These are phyloP conservation scores for Daedaleopsis sinensis DNA, from an alignment of 768 basidiomycete genomes.

Conservation along the genomic window DNA sequence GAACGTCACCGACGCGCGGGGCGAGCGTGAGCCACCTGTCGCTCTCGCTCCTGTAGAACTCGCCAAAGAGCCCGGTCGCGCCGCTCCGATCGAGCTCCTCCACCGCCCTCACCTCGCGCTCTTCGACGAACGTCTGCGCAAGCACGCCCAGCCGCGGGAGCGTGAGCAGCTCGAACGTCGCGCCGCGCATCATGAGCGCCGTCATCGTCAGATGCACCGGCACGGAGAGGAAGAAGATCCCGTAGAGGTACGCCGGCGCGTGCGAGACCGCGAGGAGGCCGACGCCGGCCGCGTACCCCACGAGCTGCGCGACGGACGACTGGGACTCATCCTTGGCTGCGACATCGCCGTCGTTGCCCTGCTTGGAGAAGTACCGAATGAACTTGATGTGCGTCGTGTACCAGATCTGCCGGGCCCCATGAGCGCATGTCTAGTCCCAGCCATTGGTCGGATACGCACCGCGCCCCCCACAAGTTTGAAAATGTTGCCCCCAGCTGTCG, in stretches of 20 bases:
- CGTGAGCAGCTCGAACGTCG: constrained; percentile 33
- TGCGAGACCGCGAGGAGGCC: constrained; percentile 32
- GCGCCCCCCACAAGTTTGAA: constrained; percentile 33
- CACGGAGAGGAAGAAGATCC: constrained; percentile 26
- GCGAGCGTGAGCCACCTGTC: constrained; percentile 25
- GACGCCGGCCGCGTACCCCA: constrained; percentile 31
- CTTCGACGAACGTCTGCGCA: constrained; percentile 22
- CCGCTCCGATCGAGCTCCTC: constrained; percentile 18
- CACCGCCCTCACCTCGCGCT: constrained; percentile 16
- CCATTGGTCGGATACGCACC: constrained; percentile 16
- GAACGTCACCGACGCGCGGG: constrained; percentile 26
- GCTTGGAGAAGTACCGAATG: constrained; percentile 30
- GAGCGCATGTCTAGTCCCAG: neutral
- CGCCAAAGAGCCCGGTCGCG: constrained; percentile 29
- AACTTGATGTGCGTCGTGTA: constrained; percentile 35
- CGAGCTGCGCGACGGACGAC: constrained; percentile 30
- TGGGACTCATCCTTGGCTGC: constrained; percentile 35
- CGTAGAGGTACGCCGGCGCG: constrained; percentile 30
- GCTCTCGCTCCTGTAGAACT: constrained; percentile 28
- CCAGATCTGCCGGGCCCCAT: constrained; percentile 24
- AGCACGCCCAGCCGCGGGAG: constrained; percentile 29
- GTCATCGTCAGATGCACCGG: constrained; percentile 29
- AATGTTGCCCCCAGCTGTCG: constrained; percentile 30
- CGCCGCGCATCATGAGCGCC: constrained; percentile 29
- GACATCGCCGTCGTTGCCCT: constrained; percentile 33